These are phyloP conservation scores for Sparassis latifolia DNA, from an alignment of 1,284 basidiomycete species.

Conservation along the genomic window DNA sequence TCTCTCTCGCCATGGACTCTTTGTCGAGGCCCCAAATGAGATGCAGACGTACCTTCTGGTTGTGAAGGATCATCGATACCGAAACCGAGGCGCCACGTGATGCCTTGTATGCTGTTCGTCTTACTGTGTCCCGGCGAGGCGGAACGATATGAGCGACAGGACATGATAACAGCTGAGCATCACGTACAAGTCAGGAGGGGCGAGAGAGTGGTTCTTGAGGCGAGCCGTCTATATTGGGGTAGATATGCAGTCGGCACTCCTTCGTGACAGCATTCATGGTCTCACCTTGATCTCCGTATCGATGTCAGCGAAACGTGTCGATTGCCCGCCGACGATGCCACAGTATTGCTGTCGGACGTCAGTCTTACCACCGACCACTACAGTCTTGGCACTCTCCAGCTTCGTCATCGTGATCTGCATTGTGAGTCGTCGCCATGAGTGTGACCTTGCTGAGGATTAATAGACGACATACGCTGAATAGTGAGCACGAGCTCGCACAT, in stretches of 20 bases:
- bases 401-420: slow-evolving; percentile 55
- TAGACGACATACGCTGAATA: slow-evolving; percentile 43
- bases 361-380: slow-evolving; percentile 48
- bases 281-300: slow-evolving; percentile 53
- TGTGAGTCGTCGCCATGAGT: slow-evolving; percentile 3
- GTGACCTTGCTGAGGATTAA: slow-evolving; percentile 1
- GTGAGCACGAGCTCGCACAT: slow-evolving; percentile 49
- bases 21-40: not conserved
- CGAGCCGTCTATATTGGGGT: slow-evolving; percentile 33
- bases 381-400: slow-evolving; percentile 47
- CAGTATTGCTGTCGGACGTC: slow-evolving; percentile 50
- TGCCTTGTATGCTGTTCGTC: slow-evolving; percentile 48
- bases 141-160: not conserved
- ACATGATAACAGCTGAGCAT: not conserved
- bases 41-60: slow-evolving; percentile 41
- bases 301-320: slow-evolving; percentile 45
- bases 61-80: slow-evolving; percentile 43
- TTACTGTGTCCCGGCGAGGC: slow-evolving; percentile 23
- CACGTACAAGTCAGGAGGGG: slow-evolving; percentile 55
- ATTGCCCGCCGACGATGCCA: slow-evolving; percentile 56
- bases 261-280: not conserved
- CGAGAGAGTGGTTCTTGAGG: slow-evolving; percentile 49
- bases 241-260: not conserved
- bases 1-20: too few relatives aligned
- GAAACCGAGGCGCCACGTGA: slow-evolving; percentile 58